Evolutionary conservation across 2,329 filamentous ascomycete genomes (phyloP), one percentile per base, ranked within the genome.

Genomic region (Aspergillus jensenii): DNA sequence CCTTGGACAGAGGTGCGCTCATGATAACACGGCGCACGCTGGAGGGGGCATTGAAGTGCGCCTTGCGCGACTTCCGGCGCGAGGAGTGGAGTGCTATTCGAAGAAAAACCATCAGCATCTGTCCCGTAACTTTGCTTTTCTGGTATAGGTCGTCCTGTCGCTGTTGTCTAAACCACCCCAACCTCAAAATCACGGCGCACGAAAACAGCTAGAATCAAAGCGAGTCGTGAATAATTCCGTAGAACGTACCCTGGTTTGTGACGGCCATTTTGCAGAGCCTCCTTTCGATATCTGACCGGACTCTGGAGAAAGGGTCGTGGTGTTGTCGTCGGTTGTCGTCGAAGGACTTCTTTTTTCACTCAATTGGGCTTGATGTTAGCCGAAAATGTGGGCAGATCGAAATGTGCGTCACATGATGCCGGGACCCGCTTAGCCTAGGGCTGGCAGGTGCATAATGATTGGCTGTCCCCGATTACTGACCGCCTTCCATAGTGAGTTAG

Each of bases 61-160:
- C 90, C 87, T 96, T 96, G 82, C 95, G 91, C 83, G 91, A 95
- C 91, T 99, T 99, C 84, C 93, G 90, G 83, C 93, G 88, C 77
- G 92, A 96, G 81, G 90, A 91, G 80, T 74, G 70, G 64, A 78
- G 61, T 61, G 66, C 76, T 78, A 60, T 45, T 51, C 39, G 52
- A 52, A 31, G 17, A 35, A 56, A 55, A 52, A 44, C 45, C 31
- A 60, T 57, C 55, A 62, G 59, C 50, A 62, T 55, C 21, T 19
- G 25, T 52, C n/a, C 33, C 23, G 23, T 31, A 52, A 8, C 15
- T 11, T 31, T 46, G 17, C 23, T 11, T 31, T 46, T 7, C 23
- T 50, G 47, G 47, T 35, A 35, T 25, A 12, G 8, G 23, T 27
- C 17, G 49, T 44, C 23, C 8, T 31, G 39, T 52, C 39, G 49